A percentile compares a stretch with the other conserved stretches of the same genome.
Conservation (phyloP, 2,329 filamentous ascomycete genomes). For the Davidsoniella eucalypti region DNA sequence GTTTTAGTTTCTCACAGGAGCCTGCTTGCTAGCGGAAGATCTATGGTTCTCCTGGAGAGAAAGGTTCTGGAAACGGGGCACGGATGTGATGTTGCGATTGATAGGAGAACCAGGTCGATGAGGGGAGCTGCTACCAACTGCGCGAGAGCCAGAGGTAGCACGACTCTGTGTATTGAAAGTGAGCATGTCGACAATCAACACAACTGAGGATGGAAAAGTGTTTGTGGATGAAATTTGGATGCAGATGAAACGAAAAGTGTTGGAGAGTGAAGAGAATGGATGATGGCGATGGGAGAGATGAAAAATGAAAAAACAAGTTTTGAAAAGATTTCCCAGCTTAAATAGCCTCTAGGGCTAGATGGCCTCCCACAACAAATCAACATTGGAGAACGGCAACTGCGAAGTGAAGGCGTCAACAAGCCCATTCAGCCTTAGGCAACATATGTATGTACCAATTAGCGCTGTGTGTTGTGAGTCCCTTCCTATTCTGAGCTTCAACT, state of each 20-base stretch:
- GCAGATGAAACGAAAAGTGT: background rate
- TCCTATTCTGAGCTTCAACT: too few species aligned
- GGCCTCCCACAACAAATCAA: too few species aligned
- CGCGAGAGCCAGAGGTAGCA: constrained; percentile 1
- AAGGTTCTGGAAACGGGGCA: background rate
- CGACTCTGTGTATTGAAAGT: constrained; percentile 6
- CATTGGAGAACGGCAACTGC: too few species aligned
- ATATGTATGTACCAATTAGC: too few species aligned
- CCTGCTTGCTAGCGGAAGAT: background rate
- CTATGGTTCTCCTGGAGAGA: constrained; percentile 1
- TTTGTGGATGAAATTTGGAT: background rate
- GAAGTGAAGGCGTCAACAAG: too few species aligned
- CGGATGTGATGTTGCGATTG: background rate
- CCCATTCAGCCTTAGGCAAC: too few species aligned
- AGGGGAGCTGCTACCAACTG: background rate
- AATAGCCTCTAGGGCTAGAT: too few species aligned
- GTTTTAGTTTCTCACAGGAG: background rate
- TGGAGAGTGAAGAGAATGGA: background rate
- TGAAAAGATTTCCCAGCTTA: too few species aligned
- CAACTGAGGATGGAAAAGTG: background rate
- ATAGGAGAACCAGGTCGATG: constrained; percentile 1
- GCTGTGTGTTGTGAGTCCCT: too few species aligned
- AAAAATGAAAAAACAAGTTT: background rate
- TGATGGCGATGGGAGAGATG: background rate
- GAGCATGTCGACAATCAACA: constrained; percentile 5